Conservation (phyloP, 2,329 filamentous ascomycete species). For the Pseudogymnoascus sp. region DNA sequence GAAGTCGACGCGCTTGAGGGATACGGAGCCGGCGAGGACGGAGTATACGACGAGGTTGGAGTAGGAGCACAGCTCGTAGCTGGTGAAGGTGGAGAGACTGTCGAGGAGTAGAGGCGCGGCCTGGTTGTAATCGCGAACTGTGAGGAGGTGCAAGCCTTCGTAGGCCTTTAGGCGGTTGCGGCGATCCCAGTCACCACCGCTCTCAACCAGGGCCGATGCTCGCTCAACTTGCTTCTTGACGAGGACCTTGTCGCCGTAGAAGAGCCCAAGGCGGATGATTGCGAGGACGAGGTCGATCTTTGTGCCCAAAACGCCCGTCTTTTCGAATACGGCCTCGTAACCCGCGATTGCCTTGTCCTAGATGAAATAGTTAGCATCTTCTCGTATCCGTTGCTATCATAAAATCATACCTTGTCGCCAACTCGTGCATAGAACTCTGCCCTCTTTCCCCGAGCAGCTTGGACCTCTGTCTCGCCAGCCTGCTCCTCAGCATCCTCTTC, state of each 20-base stretch:
- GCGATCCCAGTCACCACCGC: conserved; percentile 96
- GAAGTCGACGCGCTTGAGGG: conserved; percentile 94
- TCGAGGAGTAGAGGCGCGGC: conserved; percentile 92
- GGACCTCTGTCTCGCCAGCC: conserved; percentile 90
- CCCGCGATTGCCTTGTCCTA: conserved; percentile 90
- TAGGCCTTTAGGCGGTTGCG: conserved; percentile 98
- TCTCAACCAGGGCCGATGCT: conserved; percentile 82
- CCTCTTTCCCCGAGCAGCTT: conserved; percentile 85
- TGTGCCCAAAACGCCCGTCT: conserved; percentile 91
- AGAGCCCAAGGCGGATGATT: conserved; percentile 90
- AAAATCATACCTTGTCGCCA: conserved; percentile 73
- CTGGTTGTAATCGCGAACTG: conserved; percentile 80
- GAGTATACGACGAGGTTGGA: conserved; percentile 92
- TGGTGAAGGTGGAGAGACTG: conserved; percentile 95
- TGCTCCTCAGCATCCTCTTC: conserved; percentile 93
- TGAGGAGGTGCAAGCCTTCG: conserved; percentile 88
- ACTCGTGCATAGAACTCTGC: conserved; percentile 95
- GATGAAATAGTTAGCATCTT: conserved; percentile 17
- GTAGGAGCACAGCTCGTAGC: conserved; percentile 97
- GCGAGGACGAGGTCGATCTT: conserved; percentile 97
- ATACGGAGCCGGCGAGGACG: conserved; percentile 87
- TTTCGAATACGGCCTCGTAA: conserved; percentile 90
- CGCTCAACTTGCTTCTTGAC: conserved; percentile 93
- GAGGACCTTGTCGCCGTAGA: conserved; percentile 87
- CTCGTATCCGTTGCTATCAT: neutral